Percentiles rank a stretch among this genome's conserved stretches.
Conservation (phyloP, 169 alveolate genomes). For the Plasmodium vivax region DNA sequence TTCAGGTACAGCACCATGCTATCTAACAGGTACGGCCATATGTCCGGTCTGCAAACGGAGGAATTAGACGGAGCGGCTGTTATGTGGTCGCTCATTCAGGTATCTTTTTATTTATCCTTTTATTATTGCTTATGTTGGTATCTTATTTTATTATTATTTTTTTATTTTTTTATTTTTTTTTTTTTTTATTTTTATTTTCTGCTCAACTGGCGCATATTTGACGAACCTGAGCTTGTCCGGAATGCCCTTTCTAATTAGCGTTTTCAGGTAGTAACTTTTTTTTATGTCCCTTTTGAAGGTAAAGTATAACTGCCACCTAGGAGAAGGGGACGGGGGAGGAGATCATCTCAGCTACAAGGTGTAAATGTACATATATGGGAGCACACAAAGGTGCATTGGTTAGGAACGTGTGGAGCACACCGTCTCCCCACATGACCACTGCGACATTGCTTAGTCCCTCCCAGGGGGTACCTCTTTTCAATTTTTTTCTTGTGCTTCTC, state of each 20-base stretch:
- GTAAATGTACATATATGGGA: background rate
- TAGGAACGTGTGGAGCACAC: background rate
- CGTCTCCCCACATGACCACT: background rate
- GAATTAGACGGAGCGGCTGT: background rate
- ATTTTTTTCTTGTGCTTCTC: slow-evolving; percentile 49
- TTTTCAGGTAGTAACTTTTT: slow-evolving; percentile 71
- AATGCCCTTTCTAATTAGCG: slow-evolving; percentile 83
- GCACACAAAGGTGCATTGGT: background rate
- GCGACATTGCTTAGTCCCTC: background rate
- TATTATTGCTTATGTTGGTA: background rate
- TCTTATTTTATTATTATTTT: background rate
- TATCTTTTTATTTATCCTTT: background rate
- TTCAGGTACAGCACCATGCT: slow-evolving; percentile 54
- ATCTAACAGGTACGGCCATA: slow-evolving; percentile 71
- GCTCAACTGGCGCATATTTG: background rate
- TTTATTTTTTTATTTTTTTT: background rate
- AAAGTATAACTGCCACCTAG: slow-evolving; percentile 56
- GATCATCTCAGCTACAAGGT: background rate
- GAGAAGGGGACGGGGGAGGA: background rate
- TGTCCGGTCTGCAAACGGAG: slow-evolving; percentile 21
- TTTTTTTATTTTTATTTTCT: background rate
- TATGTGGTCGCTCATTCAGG: background rate
- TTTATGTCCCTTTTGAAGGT: slow-evolving; percentile 61
- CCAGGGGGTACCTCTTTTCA: slow-evolving; percentile 29
- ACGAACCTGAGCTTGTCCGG: slow-evolving; percentile 84